Conservation (phyloP, 352 stramenopile genomes). For the Phytophthora boehmeriae region DNA sequence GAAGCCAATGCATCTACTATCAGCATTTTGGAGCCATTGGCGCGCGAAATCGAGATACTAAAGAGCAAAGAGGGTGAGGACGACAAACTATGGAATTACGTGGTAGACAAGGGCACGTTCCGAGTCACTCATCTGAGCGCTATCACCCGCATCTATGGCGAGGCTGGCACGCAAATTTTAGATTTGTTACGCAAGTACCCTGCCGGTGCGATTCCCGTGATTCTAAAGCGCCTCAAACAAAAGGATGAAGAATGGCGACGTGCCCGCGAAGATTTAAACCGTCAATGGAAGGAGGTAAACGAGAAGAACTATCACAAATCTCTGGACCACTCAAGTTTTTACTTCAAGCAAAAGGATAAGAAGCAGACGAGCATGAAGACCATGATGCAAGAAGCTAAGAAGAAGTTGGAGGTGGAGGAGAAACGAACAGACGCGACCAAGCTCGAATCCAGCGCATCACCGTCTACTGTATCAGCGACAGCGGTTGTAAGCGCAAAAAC, state of each 20-base stretch:
- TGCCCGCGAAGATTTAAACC: constrained; percentile 94
- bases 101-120: constrained; percentile 95
- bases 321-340: constrained; percentile 98
- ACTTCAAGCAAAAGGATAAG: constrained; percentile 99
- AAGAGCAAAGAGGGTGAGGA: constrained; percentile 76
- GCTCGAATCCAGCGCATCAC: constrained; percentile 21
- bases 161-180: constrained; percentile 90
- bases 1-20: constrained; percentile 97
- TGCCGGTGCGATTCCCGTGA: constrained; percentile 96
- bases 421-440: constrained; percentile 45
- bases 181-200: constrained; percentile 97
- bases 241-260: constrained; percentile 98
- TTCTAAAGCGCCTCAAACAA: constrained; percentile 97
- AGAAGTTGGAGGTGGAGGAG: constrained; percentile 75
- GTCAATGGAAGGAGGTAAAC: constrained; percentile 97
- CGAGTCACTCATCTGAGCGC: constrained; percentile 97
- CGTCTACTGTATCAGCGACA: constrained; percentile 34
- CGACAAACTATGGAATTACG: constrained; percentile 85
- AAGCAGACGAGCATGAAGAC: constrained; percentile 95
- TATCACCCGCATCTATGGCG: constrained; percentile 98
- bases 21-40: constrained; percentile 94
- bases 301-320: constrained; percentile 99
- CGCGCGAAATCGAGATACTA: constrained; percentile 93
- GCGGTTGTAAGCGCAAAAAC: constrained; percentile 27
- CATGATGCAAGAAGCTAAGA: constrained; percentile 90